Conservation (phyloP, 2,329 filamentous ascomycete genomes). For the Colletotrichum theobromicola region DNA sequence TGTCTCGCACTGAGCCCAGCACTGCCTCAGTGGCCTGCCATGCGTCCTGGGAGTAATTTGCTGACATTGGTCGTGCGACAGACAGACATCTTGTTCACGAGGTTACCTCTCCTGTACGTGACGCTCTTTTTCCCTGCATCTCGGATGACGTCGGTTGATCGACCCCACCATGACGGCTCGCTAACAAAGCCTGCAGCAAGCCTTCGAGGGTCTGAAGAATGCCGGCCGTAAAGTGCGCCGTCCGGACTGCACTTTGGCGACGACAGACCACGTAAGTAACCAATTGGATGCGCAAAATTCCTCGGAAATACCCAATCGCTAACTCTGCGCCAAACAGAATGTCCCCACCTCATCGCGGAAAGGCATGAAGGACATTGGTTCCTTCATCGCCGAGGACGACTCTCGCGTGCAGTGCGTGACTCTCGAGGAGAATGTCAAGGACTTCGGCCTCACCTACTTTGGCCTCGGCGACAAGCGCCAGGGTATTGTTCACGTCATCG, state of each 20-base stretch:
- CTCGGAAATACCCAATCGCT: not conserved
- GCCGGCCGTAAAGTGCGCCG: conserved; percentile 86
- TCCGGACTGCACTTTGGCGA: conserved; percentile 95
- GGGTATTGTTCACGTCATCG: conserved; percentile 98
- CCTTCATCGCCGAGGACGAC: conserved; percentile 94
- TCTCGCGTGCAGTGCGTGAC: conserved; percentile 94
- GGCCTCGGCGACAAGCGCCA: conserved; percentile 95
- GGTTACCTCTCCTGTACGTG: conserved; percentile 86
- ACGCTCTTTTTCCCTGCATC: not conserved
- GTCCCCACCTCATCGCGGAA: conserved; percentile 91
- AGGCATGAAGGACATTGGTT: conserved; percentile 89
- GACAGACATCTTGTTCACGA: conserved; percentile 97
- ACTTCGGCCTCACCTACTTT: conserved; percentile 96
- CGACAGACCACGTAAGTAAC: conserved; percentile 87
- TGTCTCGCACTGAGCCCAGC: not conserved
- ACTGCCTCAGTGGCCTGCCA: not conserved
- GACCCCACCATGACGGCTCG: conserved; percentile 6
- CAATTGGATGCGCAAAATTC: not conserved
- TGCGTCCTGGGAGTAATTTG: not conserved
- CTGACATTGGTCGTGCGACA: conserved; percentile 35
- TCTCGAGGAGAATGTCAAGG: conserved; percentile 95
- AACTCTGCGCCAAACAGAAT: conserved; percentile 64
- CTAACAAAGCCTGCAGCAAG: conserved; percentile 68
- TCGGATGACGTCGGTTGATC: conserved; percentile 13
- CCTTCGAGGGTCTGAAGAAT: conserved; percentile 93